Base-by-base conservation (phyloP, 768 basidiomycete species). In the Daedaleopsis sinensis region DNA sequence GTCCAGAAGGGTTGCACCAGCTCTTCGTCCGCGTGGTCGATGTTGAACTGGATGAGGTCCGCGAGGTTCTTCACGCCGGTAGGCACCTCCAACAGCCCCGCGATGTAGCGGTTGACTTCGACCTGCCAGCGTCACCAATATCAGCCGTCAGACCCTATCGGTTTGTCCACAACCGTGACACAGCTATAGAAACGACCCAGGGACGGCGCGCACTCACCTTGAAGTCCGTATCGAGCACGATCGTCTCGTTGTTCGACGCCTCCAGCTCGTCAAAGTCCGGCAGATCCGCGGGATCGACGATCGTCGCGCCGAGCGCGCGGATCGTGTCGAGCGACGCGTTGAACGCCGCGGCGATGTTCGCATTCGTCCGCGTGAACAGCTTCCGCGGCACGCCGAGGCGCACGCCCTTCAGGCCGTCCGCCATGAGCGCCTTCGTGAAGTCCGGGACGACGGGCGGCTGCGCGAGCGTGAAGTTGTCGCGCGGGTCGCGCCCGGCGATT, bases 221-320 rank as follows among this genome's bases (percentile, higher is more conserved):
- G 73, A 89, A 84, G 63, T 89, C 86, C 0, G 77, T 73, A 12
- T 76, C 65, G n/a, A 85, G 63, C 2, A 88, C 87, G 16, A 84
- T 70, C 0, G 76, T 81, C 68, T 89, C 86, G 57, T 85, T 84
- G 0, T 60, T 57, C 21, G 79, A 78, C 0, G 82, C 81, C 3
- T 65, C 61, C 19, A 77, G 65, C 55, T 84, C 84, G 0, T 79
- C 76, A 3, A 81, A 82, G 27, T 82, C 82, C 0, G 85, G 81
- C 16, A 89, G 72, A 59, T 88, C 84, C 1, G 85, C 83, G 0
- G 86, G 85, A 66, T 90, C 87, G 8, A 89, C 77, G 5, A 90
- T 75, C 1, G 80, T 75, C 9, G 81, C 81, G 16, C 81, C 82
- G 5, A 81, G 72, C 2, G 61, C 59, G 2, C 73, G 68, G 23